Conservation (phyloP, 2,329 filamentous ascomycete species). For the Colletotrichum sp. region DNA sequence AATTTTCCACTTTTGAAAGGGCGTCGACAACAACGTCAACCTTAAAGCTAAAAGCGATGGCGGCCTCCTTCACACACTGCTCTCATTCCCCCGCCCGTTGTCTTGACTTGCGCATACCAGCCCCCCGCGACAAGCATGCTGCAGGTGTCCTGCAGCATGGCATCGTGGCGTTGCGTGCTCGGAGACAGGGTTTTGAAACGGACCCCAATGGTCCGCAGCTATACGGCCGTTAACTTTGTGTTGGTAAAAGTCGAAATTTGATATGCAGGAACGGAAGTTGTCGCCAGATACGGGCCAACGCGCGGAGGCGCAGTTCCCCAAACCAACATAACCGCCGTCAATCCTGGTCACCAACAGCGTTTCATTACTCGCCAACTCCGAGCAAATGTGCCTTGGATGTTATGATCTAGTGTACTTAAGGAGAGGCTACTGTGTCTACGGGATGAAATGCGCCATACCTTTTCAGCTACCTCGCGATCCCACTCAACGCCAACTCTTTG, state of each 20-base stretch:
- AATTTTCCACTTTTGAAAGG: not conserved
- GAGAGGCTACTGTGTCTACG: too few relatives aligned
- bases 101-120: not conserved
- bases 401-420: not conserved
- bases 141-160: not conserved
- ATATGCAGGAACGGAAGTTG: not conserved
- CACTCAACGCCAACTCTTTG: too few relatives aligned
- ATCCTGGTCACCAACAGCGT: not conserved
- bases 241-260: not conserved
- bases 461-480: too few relatives aligned
- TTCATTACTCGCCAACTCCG: not conserved
- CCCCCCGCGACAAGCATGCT: not conserved
- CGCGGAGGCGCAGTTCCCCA: not conserved
- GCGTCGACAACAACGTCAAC: not conserved
- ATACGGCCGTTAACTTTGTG: not conserved
- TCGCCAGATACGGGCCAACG: not conserved
- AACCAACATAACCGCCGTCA: not conserved
- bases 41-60: fast-evolving
- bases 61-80: not conserved
- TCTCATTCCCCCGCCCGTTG: not conserved
- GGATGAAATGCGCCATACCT: too few relatives aligned
- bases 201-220: not conserved
- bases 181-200: not conserved
- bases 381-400: not conserved
- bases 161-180: not conserved